Base-by-base conservation (phyloP, 2,329 filamentous ascomycete genomes). In the Aspergillus nomiae region DNA sequence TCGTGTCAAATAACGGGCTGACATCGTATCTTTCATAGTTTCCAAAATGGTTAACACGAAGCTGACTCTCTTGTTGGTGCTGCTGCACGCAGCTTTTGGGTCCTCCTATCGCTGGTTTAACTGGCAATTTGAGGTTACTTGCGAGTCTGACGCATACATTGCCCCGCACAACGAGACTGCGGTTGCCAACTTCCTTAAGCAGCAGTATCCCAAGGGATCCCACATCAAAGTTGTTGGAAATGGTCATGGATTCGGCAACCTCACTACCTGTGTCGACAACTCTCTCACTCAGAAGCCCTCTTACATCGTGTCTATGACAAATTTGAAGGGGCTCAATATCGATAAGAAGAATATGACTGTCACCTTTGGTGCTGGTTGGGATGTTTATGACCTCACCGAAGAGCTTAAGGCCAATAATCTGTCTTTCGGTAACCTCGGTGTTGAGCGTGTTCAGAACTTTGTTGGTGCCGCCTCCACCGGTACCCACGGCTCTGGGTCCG, bases 281-380 rank as follows among this genome's bases (percentile, higher is more conserved):
- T 34, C 43, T 43, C 46, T 32, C 41, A 67, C 64, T 5, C 26
- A 68, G 36, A 65, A 59, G 41, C 51, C 60, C 24, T 60, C 66
- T 19, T 63, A 67, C 36, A 67, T 67, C 36, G 63, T 67, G 43
- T 60, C 51, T 57, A 57, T 67, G 21, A 53, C 61, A 36, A 67
- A 67, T 45, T 43, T 67, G 53, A 67, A 67, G 32, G 24, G 60
- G 11, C 59, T 67, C 38, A n/a, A 60, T 1, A 66, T 66, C 56
- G 34, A 36, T 36, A 28, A 66, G 56, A 66, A 63, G 55, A 56
- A 67, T n/a, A 59, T 60, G 56, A 69, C 62, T 4, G 66, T 64
- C 58, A 69, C 67, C 36, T 60, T 68, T 28, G 67, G 67, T 59
- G 67, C 64, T 53, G 67, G 66, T 28, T 69, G 67, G 67, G 67